Conservation (phyloP, 1,139 yeast species). For the Hansenula sp. region DNA sequence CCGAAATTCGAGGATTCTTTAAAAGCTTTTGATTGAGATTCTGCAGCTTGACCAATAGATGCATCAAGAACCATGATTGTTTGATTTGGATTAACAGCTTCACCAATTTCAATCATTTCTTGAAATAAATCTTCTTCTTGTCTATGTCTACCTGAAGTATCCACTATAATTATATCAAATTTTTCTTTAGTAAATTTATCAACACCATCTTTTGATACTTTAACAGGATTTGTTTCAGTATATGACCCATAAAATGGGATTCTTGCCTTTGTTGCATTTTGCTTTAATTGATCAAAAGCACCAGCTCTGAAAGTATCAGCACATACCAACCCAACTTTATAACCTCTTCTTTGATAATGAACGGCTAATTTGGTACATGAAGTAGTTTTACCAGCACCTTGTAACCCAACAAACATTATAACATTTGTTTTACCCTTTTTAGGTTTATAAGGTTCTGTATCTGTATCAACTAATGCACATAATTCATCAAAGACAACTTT, state of each 20-base stretch:
- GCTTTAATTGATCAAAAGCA: constrained; percentile 97
- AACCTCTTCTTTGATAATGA: constrained; percentile 89
- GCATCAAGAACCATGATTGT: constrained; percentile 98
- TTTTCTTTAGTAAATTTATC: constrained; percentile 86
- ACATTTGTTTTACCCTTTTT: constrained; percentile 71
- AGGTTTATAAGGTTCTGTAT: constrained; percentile 71
- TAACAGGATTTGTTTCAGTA: constrained; percentile 93
- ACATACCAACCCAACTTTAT: constrained; percentile 93
- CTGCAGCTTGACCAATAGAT: constrained; percentile 97
- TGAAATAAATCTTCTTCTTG: constrained; percentile 90
- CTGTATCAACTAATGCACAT: constrained; percentile 75
- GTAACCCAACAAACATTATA: constrained; percentile 96
- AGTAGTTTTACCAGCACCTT: constrained; percentile 98
- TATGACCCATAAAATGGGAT: constrained; percentile 95
- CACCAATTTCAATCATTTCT: constrained; percentile 92
- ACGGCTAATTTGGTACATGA: constrained; percentile 96
- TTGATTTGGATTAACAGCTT: constrained; percentile 83
- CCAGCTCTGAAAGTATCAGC: constrained; percentile 99
- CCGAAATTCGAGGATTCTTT: constrained; percentile 93
- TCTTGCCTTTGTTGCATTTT: constrained; percentile 92
- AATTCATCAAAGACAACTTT: constrained; percentile 93
- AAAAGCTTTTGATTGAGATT: constrained; percentile 89
- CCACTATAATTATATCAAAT: constrained; percentile 92
- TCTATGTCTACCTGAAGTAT: constrained; percentile 97
- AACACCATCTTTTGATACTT: constrained; percentile 89